Evolutionary conservation across 2,329 filamentous ascomycete genomes (phyloP).

Genomic region (Ophiostoma novo-ulmi): DNA sequence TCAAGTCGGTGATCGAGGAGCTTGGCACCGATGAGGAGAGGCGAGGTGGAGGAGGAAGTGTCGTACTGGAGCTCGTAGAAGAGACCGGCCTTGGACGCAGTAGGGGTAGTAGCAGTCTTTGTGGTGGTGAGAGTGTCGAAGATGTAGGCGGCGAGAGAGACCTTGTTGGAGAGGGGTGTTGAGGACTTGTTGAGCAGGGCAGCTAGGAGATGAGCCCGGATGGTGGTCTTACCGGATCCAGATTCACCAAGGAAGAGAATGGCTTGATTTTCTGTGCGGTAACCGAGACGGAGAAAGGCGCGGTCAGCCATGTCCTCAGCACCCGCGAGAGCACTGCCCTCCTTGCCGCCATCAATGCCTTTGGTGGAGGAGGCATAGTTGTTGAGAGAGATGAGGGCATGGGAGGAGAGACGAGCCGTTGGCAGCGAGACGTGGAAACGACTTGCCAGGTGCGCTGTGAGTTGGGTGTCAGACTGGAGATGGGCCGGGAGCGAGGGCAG

Average conservation of each 20-base stretch:
- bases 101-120: slow-evolving; percentile 91
- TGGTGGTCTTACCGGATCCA: slow-evolving; percentile 90
- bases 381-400: slow-evolving; percentile 87
- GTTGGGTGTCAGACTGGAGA: slow-evolving; percentile 59
- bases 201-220: slow-evolving; percentile 82
- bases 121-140: slow-evolving; percentile 96
- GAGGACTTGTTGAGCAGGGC: slow-evolving; percentile 83
- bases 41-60: slow-evolving; percentile 75
- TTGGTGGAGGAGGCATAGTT: slow-evolving; percentile 87
- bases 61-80: slow-evolving; percentile 98
- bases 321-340: slow-evolving; percentile 86
- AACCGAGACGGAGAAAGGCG: slow-evolving; percentile 78
- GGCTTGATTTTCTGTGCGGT: slow-evolving; percentile 88
- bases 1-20: slow-evolving; percentile 90
- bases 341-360: slow-evolving; percentile 83
- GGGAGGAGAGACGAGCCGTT: slow-evolving; percentile 82
- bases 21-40: slow-evolving; percentile 88
- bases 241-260: slow-evolving; percentile 92
- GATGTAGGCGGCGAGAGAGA: slow-evolving; percentile 88
- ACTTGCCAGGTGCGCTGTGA: slow-evolving; percentile 76
- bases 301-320: slow-evolving; percentile 87
- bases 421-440: slow-evolving; percentile 90
- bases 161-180: slow-evolving; percentile 86
- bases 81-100: slow-evolving; percentile 89
- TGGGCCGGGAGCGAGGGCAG: slow-evolving; percentile 82